Evolutionary conservation across 1,284 basidiomycete genomes (phyloP).

Genomic region (Schizophyllum commune): DNA sequence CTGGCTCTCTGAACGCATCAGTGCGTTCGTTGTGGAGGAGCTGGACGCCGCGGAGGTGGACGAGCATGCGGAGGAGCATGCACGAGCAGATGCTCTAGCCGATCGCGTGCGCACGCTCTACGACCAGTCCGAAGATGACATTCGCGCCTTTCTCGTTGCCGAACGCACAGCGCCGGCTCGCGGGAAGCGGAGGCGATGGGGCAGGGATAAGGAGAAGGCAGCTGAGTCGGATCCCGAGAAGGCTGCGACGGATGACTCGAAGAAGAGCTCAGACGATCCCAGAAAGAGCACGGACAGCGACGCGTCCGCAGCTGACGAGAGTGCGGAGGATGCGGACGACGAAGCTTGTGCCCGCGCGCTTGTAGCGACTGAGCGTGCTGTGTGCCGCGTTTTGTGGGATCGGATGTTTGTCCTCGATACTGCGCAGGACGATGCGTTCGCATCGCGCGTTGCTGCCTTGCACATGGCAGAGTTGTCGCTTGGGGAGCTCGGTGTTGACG

Average conservation of each 20-base stretch:
- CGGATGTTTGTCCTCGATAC: slow-evolving; percentile 21
- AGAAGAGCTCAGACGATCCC: slow-evolving; percentile 15
- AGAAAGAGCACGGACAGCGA: slow-evolving; percentile 16
- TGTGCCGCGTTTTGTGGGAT: slow-evolving; percentile 72
- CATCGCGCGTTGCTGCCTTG: slow-evolving; percentile 82
- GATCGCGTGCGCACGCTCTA: slow-evolving; percentile 72
- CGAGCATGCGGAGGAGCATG: slow-evolving; percentile 24
- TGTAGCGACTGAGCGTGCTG: slow-evolving; percentile 63
- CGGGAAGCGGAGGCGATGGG: slow-evolving; percentile 1
- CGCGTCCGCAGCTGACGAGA: slow-evolving; percentile 11
- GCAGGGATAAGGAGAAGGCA: slow-evolving; percentile 10
- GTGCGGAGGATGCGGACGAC: slow-evolving; percentile 22
- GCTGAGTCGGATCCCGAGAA: slow-evolving; percentile 25
- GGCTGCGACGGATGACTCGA: slow-evolving; percentile 20
- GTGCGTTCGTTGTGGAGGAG: slow-evolving; percentile 34
- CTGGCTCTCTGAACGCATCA: slow-evolving; percentile 62
- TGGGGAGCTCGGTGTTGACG: slow-evolving; percentile 78
- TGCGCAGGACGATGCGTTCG: slow-evolving; percentile 80
- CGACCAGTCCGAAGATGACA: slow-evolving; percentile 33
- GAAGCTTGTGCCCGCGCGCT: slow-evolving; percentile 44
- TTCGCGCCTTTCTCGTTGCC: slow-evolving; percentile 17
- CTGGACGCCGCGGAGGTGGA: slow-evolving; percentile 11
- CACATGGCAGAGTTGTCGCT: slow-evolving; percentile 84
- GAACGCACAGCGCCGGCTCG: background rate
- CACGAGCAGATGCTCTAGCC: slow-evolving; percentile 39